Conservation (phyloP, 805 yeast species). For the Kodamaea kakaduensis region DNA sequence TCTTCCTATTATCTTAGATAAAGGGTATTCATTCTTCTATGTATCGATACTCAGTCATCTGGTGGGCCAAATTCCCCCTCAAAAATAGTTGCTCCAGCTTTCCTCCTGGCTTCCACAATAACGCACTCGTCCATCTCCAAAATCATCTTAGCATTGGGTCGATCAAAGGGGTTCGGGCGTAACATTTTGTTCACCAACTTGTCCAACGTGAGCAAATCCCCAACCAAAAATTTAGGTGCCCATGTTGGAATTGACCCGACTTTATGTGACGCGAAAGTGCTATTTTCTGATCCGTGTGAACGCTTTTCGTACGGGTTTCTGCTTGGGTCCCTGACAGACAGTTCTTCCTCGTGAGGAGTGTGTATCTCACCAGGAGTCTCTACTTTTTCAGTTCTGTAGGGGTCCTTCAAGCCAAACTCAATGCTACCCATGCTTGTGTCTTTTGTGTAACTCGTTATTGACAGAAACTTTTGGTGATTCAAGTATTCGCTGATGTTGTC, state of each 20-base stretch:
- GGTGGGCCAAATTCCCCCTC: constrained; percentile 94
- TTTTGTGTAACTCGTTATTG: neutral
- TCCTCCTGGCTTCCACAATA: constrained; percentile 73
- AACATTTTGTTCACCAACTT: constrained; percentile 84
- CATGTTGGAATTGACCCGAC: constrained; percentile 58
- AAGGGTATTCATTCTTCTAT: neutral
- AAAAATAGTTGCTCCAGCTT: constrained; percentile 89
- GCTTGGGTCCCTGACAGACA: too few relatives aligned
- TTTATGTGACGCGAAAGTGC: constrained; percentile 1
- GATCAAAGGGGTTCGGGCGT: constrained; percentile 68
- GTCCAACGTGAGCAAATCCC: constrained; percentile 58
- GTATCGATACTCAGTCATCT: constrained; percentile 14
- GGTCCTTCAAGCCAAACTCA: constrained; percentile 3
- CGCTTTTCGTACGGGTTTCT: too few relatives aligned
- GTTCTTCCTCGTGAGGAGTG: too few relatives aligned
- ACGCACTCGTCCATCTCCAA: constrained; percentile 68
- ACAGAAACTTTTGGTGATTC: constrained; percentile 23
- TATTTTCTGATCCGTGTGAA: too few relatives aligned
- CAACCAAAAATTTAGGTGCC: constrained; percentile 82
- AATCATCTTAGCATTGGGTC: constrained; percentile 81
- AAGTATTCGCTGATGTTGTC: constrained; percentile 43
- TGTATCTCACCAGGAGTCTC: too few relatives aligned
- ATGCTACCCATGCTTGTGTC: neutral
- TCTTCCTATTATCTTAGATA: neutral
- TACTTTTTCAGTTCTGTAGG: too few relatives aligned